Conservation (phyloP, 2,329 filamentous ascomycete species). For the Sporothrix curviconia region DNA sequence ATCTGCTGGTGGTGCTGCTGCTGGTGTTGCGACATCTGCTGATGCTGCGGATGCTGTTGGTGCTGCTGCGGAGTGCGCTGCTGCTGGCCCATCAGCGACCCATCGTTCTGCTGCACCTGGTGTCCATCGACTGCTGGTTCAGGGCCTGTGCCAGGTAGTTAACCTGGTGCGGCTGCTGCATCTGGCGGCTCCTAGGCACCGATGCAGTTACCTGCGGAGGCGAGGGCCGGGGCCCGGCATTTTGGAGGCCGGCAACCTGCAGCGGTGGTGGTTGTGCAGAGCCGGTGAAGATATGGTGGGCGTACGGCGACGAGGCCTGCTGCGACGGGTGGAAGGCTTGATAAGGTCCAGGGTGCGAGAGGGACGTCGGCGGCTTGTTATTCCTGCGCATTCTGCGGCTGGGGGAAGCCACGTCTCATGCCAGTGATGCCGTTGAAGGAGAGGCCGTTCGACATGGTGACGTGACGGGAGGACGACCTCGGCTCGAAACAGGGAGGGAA, state of each 20-base stretch:
- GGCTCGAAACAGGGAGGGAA: background rate
- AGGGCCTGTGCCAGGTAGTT: conserved; percentile 32
- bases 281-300: conserved; percentile 46
- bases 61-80: conserved; percentile 23
- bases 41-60: conserved; percentile 20
- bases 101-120: conserved; percentile 26
- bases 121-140: conserved; percentile 29
- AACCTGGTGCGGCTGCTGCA: conserved; percentile 32
- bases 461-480: too few species aligned
- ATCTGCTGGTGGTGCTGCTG: too few species aligned
- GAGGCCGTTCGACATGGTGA: conserved; percentile 41
- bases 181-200: conserved; percentile 40
- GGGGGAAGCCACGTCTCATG: conserved; percentile 41
- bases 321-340: conserved; percentile 43
- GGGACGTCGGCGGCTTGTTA: conserved; percentile 46
- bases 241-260: conserved; percentile 41
- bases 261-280: conserved; percentile 42
- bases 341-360: conserved; percentile 48
- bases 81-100: conserved; percentile 26
- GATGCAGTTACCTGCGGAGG: conserved; percentile 44
- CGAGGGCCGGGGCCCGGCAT: conserved; percentile 35
- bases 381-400: conserved; percentile 35
- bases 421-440: conserved; percentile 40
- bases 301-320: conserved; percentile 38
- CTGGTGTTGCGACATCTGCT: conserved; percentile 16